Percentiles rank a stretch among this genome's conserved stretches.
phyloP scores from a whole-genome alignment of 1,284 basidiomycete species.

The Filobasidium uniguttulatum region DNA sequence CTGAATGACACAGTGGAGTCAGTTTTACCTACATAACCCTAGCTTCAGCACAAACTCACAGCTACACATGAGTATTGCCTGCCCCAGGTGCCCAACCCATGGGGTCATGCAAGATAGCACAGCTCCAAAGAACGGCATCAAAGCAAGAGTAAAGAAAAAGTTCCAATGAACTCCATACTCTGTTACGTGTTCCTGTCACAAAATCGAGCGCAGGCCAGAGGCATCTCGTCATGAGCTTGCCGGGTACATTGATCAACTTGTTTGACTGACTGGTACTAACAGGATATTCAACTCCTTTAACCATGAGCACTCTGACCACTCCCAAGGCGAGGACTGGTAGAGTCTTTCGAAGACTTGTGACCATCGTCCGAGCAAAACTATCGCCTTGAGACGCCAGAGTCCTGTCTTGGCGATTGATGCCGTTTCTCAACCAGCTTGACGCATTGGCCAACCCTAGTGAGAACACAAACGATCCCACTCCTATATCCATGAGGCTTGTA shows the following conservation, averaged over 20 bases:
- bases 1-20: too few relatives aligned
- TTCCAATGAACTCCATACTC: slow-evolving; percentile 99
- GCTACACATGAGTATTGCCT: too few relatives aligned
- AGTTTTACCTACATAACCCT: too few relatives aligned
- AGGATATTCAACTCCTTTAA: slow-evolving; percentile 89
- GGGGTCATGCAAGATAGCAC: slow-evolving; percentile 52
- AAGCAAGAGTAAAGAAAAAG: slow-evolving; percentile 86
- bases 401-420: slow-evolving; percentile 38
- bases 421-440: slow-evolving; percentile 47
- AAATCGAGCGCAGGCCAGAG: background rate
- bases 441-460: slow-evolving; percentile 81
- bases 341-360: slow-evolving; percentile 44
- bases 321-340: slow-evolving; percentile 63
- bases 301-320: slow-evolving; percentile 60
- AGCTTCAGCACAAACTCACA: too few relatives aligned
- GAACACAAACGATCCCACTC: slow-evolving; percentile 92
- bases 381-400: background rate
- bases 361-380: slow-evolving; percentile 11
- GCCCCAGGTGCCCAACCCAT: slow-evolving; percentile 44
- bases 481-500: slow-evolving; percentile 90
- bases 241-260: background rate
- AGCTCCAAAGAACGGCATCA: slow-evolving; percentile 64
- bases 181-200: slow-evolving; percentile 70
- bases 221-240: background rate
- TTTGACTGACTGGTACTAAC: slow-evolving; percentile 40